Evolutionary conservation across 257 asterid genomes (phyloP).

Genomic region (Catharanthus roseus): DNA sequence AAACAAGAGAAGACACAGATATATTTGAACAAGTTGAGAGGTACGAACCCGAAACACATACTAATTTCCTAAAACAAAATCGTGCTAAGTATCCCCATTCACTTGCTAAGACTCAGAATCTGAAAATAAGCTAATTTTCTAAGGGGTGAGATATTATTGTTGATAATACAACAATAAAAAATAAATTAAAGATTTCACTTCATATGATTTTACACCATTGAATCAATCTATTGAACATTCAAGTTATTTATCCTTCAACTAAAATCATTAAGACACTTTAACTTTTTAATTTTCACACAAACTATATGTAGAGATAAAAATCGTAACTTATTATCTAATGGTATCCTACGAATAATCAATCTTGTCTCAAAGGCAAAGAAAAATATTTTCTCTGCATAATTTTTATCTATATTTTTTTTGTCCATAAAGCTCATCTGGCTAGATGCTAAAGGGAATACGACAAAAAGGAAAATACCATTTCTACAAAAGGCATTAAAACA

Average conservation of each 20-base stretch:
- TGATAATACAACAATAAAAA: neutral
- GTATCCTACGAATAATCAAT: too few species aligned
- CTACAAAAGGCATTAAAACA: neutral
- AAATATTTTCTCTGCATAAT: too few species aligned
- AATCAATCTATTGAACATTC: neutral
- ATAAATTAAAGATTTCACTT: neutral
- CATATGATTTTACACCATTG: too few species aligned
- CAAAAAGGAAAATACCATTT: neutral
- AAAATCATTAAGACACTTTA: neutral
- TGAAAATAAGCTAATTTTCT: conserved; percentile 32
- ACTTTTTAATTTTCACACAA: neutral
- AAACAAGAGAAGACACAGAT: neutral
- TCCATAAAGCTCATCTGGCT: neutral
- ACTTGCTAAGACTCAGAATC: conserved; percentile 58
- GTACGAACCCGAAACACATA: too few species aligned
- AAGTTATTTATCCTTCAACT: neutral
- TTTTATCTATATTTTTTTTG: too few species aligned
- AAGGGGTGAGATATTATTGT: neutral
- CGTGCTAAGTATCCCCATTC: conserved; percentile 56
- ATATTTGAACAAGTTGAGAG: too few species aligned
- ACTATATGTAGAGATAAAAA: too few species aligned
- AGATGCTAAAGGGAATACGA: neutral
- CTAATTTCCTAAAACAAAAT: conserved; percentile 51
- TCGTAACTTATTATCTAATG: neutral
- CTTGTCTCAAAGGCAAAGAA: neutral